Base-by-base conservation (phyloP, 371 early-diverging fungal species). In the Sporodiniella umbellata region DNA sequence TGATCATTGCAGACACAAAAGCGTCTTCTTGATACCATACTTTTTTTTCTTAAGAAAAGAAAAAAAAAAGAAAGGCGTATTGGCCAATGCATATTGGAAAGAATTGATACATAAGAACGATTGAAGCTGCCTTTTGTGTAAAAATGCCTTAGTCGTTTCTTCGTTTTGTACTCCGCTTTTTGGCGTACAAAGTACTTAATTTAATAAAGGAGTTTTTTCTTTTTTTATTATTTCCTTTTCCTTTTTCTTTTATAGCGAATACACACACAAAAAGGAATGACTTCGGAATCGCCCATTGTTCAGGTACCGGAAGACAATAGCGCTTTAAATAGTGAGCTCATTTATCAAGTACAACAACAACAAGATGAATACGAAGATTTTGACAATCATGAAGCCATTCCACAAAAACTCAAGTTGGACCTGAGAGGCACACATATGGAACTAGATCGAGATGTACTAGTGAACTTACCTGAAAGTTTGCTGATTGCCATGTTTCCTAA, bases 401-500 rank as follows among this genome's bases (percentile, higher is more conserved):
- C 87, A 23, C 66, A 80, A 22, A 79, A 71, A 18, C 60, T 88
- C 12, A 66, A 79, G 48, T 68, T 91, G 17, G 85, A 89, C 50
- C 69, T 91, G 18, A 81, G 89, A 50, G 89, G 89, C 3, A 81
- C 78, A 18, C 83, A 79, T 8, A 73, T 89, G 48, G 82, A 85
- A 51, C 62, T 91, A 15, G 85, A 86, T 64, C 77, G 89, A 54
- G 88, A 91, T 26, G 77, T 77, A 4, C 73, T 91, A 4, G 74
- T 85, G 59, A 83, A 79, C 58, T 64, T 91, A 23, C 91, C 91
- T 8, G 89, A 91, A 58, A 81, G 83, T 44, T 66, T 91, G 46
- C 69, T 89, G 42, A 83, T 84, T 67, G 87, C 85, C 59, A 91
- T 91, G 91, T 91, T 91, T 54, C 91, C 91, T 10, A 82, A 86